Base-by-base conservation (phyloP, 345 rosid species). In the Salix exigua region DNA sequence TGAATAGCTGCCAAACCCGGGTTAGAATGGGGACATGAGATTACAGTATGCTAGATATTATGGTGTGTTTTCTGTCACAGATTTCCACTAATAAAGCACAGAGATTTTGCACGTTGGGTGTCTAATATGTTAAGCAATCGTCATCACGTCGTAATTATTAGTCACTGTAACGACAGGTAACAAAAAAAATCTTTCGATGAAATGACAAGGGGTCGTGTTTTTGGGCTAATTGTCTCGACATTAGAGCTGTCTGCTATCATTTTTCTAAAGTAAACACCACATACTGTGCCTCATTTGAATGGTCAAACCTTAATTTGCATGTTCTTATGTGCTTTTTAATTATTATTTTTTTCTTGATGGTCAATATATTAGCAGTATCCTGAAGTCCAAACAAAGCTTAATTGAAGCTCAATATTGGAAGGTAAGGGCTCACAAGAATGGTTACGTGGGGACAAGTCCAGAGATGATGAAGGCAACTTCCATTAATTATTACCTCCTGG, bases 401-500 rank as follows among this genome's bases (percentile, higher is more conserved):
- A n/a, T n/a, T 51, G 69, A 67, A 70, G 81, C 71, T 42, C 46
- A 78, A 35, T 23, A n/a, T 9, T 25, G 44, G 60, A 51, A 63
- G 64, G 46, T 60, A 21, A 30, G 65, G 75, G 14, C 31, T 73
- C 40, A 48, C 25, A 12, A 55, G 65, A 68, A 25, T 28, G 71
- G 75, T n/a, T 18, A 51, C 66, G 80, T 40, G 76, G 42, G 66
- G 44, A 71, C 87, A 77, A 72, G 46, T 77, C 85, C 89, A 83
- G 87, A 72, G 85, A 80, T 83, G 88, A 83, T 83, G 89, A 85
- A 75, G 83, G 87, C 86, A 66, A 86, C 88, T 76, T 81, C 85
- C 88, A 85, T 77, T 78, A 82, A 85, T 77, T 78, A 82, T 76
- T 69, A 71, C 66, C 70, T 8, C 17, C 2, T 74, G 85, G 88